Conservation (phyloP, 345 rosid species). For the Dimocarpus longan region DNA sequence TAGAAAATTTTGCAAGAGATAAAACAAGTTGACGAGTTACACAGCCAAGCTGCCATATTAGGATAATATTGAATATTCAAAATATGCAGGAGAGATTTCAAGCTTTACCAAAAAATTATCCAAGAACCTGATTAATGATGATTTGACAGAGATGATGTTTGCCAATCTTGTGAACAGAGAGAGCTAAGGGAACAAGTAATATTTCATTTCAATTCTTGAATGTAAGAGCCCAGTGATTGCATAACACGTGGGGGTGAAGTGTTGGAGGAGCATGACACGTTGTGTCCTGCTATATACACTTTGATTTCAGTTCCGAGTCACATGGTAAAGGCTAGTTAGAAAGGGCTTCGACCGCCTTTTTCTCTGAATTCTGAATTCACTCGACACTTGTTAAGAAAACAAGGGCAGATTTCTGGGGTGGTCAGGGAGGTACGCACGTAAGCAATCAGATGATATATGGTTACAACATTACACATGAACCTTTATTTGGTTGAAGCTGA, state of each 20-base stretch:
- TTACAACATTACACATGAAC: no score
- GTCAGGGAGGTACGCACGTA: no score
- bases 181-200: no score
- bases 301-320: conserved; percentile 17
- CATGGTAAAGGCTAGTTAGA: background rate
- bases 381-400: background rate
- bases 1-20: background rate
- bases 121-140: background rate
- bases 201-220: no score
- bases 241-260: no score
- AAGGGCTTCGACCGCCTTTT: background rate
- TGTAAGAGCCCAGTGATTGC: no score
- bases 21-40: no score
- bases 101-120: background rate
- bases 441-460: no score
- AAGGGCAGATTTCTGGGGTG: background rate
- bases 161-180: background rate
- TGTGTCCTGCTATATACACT: background rate
- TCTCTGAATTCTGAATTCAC: no score
- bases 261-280: background rate
- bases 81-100: background rate
- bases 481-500: no score
- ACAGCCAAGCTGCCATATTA: background rate
- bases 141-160: background rate
- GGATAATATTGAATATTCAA: no score